Evolutionary conservation across 768 basidiomycete genomes (phyloP).

Genomic region (Trametes punicea): DNA sequence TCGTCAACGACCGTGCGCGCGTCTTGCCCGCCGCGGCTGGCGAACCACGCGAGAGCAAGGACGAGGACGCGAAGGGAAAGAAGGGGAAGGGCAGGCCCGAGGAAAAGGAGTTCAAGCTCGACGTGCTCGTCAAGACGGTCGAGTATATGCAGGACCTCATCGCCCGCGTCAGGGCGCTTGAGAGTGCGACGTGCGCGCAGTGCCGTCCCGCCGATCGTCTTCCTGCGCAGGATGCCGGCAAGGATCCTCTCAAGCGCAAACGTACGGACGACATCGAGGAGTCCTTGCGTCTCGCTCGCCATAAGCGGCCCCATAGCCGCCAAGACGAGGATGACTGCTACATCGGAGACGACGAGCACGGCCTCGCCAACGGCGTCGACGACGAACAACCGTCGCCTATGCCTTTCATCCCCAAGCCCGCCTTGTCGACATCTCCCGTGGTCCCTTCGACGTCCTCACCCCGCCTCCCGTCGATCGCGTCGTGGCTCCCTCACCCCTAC

Average conservation of each 20-base stretch:
- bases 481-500: conserved; percentile 52
- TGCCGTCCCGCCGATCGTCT: background rate
- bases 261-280: conserved; percentile 11
- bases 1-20: conserved; percentile 52
- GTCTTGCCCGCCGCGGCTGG: conserved; percentile 17
- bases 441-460: conserved; percentile 22
- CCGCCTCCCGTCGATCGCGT: conserved; percentile 64
- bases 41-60: conserved; percentile 30
- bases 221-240: background rate
- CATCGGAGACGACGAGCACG: conserved; percentile 22
- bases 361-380: conserved; percentile 15
- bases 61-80: conserved; percentile 47
- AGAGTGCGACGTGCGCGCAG: conserved; percentile 16
- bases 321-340: conserved; percentile 17
- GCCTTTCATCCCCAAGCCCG: conserved; percentile 7
- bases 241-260: conserved; percentile 23
- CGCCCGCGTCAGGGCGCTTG: conserved; percentile 45
- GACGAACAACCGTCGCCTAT: conserved; percentile 25
- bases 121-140: conserved; percentile 83
- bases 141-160: conserved; percentile 72
- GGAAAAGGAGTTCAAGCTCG: conserved; percentile 90
- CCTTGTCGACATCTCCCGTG: background rate
- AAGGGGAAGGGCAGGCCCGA: conserved; percentile 63
- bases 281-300: background rate
- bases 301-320: background rate